Evolutionary conservation across 305 asterid genomes (phyloP), one percentile per base, ranked within the genome.

Genomic region (Fraxinus paxiana): DNA sequence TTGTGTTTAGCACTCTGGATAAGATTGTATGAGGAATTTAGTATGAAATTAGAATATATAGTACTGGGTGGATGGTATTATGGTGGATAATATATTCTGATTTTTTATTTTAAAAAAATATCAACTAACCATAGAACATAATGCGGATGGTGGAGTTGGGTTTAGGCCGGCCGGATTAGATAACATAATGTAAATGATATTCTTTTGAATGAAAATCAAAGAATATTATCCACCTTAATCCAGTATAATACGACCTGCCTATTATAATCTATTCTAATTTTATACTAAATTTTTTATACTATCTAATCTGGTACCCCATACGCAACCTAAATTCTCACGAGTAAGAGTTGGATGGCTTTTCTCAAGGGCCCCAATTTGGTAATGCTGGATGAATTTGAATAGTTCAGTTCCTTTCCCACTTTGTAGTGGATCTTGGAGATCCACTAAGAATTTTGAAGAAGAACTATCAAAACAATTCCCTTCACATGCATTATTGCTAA

Each of bases 361-460:
- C n/a, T 46, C 17, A 46, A 13, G 18, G 30, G 28, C 10, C 30
- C 67, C 12, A 17, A 6, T 6, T 59, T 17, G 77, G 51, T 59
- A 26, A 79, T 46, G 71, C 41, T 26, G 79, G 38, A 33, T 38
- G 59, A 71, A 59, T 59, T 59, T 75, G 78, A 61, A 30, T 54
- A 48, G 48, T 73, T 79, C 73, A 69, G 34, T 15, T 9, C 59
- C 31, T 70, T 1, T 82, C 46, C 46, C 54, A 46, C 2, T 72
- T 70, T 8, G 34, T 38, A 2, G 24, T 24, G 69, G 13, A 77
- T 76, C 65, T 46, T 5, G 12, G 77, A 56, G 80, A 31, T 34
- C 12, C 63, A 43, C 77, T 22, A 2, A n/a, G 59, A 76, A 41
- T 79, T 48, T 37, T 37, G 43, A 37, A 34, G 38, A 34, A 34